Conservation (phyloP, 2,329 filamentous ascomycete species). For the Fusarium sp. region DNA sequence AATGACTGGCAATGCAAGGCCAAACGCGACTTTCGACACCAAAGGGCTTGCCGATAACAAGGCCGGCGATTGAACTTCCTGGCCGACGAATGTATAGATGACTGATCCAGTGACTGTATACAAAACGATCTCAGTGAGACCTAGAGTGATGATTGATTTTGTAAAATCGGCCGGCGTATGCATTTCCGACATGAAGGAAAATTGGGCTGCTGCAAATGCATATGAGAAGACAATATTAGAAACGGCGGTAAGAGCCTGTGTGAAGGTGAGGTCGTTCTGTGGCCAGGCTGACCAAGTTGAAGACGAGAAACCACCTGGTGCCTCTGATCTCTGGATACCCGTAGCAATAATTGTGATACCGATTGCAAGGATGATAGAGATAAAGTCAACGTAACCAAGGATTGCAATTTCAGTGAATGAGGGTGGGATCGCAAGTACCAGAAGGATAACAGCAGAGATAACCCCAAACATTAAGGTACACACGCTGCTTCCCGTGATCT, state of each 20-base stretch:
- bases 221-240: too few species aligned
- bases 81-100: constrained; percentile 74
- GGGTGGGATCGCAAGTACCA: constrained; percentile 59
- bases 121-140: too few species aligned
- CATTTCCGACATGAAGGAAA: too few species aligned
- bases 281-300: too few species aligned
- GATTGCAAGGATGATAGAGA: constrained; percentile 72
- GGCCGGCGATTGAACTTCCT: constrained; percentile 72
- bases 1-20: constrained; percentile 77
- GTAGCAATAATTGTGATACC: constrained; percentile 74
- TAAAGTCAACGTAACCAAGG: constrained; percentile 66
- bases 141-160: too few species aligned
- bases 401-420: constrained; percentile 62
- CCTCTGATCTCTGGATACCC: constrained; percentile 50
- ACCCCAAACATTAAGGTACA: constrained; percentile 61
- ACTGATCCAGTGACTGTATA: too few species aligned
- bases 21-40: constrained; percentile 75
- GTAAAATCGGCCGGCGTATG: too few species aligned
- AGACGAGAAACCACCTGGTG: too few species aligned
- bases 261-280: too few species aligned
- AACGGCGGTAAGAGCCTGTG: too few species aligned
- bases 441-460: constrained; percentile 59
- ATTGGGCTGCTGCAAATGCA: too few species aligned
- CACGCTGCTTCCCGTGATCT: constrained; percentile 66
- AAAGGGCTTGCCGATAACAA: constrained; percentile 70